Conservation (phyloP, 371 early-diverging fungal species). For the Capillidium rhysosporum region DNA sequence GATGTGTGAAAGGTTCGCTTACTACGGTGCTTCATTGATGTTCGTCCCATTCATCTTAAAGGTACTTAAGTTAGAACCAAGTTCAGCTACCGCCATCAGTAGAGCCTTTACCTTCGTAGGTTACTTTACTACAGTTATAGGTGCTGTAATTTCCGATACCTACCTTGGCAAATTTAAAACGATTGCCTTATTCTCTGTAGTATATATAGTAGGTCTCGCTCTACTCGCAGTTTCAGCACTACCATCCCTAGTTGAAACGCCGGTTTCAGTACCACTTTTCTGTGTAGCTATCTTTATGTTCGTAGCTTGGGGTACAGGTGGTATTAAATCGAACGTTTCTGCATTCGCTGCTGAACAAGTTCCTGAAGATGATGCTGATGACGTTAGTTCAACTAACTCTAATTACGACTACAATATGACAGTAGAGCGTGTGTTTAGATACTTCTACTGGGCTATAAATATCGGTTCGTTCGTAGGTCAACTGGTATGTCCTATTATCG, state of each 20-base stretch:
- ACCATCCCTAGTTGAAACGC: conserved; percentile 21
- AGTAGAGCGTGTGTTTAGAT: conserved; percentile 31
- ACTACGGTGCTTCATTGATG: conserved; percentile 40
- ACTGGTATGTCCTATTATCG: conserved; percentile 13
- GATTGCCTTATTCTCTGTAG: background rate
- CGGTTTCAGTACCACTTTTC: conserved; percentile 38
- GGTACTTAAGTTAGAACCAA: conserved; percentile 22
- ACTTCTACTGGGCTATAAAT: conserved; percentile 73
- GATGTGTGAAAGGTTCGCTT: conserved; percentile 50
- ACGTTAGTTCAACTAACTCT: background rate
- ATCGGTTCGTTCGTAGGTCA: conserved; percentile 24
- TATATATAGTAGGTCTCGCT: background rate
- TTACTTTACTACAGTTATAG: conserved; percentile 57
- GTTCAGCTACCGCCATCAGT: conserved; percentile 38
- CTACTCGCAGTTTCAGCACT: background rate
- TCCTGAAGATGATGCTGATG: conserved; percentile 9
- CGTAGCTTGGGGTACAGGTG: conserved; percentile 72
- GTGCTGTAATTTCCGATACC: conserved; percentile 34
- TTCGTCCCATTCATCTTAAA: conserved; percentile 41
- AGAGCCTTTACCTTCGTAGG: conserved; percentile 64
- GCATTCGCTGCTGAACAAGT: conserved; percentile 53
- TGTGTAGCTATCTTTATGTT: conserved; percentile 37
- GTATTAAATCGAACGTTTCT: conserved; percentile 64
- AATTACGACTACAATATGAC: conserved; percentile 20
- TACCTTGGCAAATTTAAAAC: background rate